These are phyloP conservation scores for Puccinia coronata DNA, from an alignment of 1,284 basidiomycete genomes.

Conservation along the genomic window DNA sequence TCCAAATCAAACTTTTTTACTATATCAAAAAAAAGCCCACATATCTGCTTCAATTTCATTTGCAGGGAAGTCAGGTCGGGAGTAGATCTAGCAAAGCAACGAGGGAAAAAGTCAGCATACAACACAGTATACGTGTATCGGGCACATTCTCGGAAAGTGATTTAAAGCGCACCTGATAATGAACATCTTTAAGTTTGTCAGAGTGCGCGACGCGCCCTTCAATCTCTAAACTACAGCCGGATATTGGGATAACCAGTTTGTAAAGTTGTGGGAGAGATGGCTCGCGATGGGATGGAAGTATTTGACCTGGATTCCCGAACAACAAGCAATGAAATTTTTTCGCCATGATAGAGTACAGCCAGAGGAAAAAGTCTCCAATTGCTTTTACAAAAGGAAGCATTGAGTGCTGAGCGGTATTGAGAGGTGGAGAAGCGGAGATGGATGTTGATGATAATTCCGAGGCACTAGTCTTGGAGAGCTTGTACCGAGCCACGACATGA, in stretches of 20 bases:
- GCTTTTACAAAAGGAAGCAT: not conserved
- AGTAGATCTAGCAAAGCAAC: not conserved
- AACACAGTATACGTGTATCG: too few species aligned
- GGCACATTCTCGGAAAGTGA: not conserved
- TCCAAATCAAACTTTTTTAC: not conserved
- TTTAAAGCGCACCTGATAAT: not conserved
- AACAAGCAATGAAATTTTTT: not conserved
- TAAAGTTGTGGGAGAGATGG: not conserved
- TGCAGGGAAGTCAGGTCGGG: not conserved
- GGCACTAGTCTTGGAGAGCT: not conserved
- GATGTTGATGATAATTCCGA: not conserved
- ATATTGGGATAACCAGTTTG: constrained; percentile 5
- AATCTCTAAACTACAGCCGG: not conserved
- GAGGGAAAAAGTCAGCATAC: not conserved
- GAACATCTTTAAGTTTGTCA: not conserved
- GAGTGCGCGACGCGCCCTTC: constrained; percentile 8
- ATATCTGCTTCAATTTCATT: constrained; percentile 22
- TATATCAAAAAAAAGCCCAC: not conserved
- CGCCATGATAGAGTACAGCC: not conserved
- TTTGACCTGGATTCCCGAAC: not conserved
- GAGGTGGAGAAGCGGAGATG: not conserved
- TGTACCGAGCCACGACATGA: not conserved
- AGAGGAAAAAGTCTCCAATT: not conserved
- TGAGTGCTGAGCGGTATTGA: not conserved
- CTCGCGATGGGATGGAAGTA: not conserved